phyloP scores from a whole-genome alignment of 2,329 filamentous ascomycete genomes.

The Aspergillus amoenus region DNA sequence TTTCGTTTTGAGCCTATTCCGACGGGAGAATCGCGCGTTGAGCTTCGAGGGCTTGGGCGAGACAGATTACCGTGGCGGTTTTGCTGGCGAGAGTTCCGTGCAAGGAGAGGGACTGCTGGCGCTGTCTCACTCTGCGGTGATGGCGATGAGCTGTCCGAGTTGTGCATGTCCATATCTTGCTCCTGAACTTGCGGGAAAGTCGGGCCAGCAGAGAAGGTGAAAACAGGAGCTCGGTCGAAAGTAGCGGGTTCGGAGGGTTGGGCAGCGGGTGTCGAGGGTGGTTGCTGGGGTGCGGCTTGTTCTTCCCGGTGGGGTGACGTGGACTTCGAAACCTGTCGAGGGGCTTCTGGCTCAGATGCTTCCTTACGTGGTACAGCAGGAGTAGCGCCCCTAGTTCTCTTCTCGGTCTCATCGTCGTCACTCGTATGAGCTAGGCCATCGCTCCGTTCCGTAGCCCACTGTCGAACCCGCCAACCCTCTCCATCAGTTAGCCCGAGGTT shows the following conservation, averaged over 20 bases:
- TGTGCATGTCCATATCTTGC: conserved; percentile 46
- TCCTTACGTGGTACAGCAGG: conserved; percentile 36
- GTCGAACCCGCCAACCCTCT: conserved; percentile 67
- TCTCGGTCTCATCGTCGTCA: conserved; percentile 48
- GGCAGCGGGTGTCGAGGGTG: conserved; percentile 16
- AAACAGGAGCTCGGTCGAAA: conserved; percentile 35
- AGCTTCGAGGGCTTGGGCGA: conserved; percentile 37
- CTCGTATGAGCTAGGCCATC: conserved; percentile 42
- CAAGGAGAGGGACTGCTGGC: conserved; percentile 44
- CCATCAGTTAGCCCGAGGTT: conserved; percentile 76
- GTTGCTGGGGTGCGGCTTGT: conserved; percentile 23
- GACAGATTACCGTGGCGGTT: conserved; percentile 40
- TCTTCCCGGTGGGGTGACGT: conserved; percentile 29
- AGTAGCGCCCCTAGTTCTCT: conserved; percentile 37
- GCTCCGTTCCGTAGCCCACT: conserved; percentile 56
- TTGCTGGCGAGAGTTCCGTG: conserved; percentile 41
- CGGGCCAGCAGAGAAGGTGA: conserved; percentile 46
- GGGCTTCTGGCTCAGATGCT: conserved; percentile 25
- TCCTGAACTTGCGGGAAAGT: conserved; percentile 36
- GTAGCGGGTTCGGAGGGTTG: conserved; percentile 25
- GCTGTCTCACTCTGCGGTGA: conserved; percentile 34
- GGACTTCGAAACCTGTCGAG: conserved; percentile 31
- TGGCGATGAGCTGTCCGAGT: conserved; percentile 34
- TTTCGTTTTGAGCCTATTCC: conserved; percentile 49
- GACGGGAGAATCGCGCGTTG: conserved; percentile 39